A percentile compares a stretch with the other conserved stretches of the same genome.
Evolutionary conservation across 305 asterid species (phyloP).

Genomic region (Salvia sclarea): DNA sequence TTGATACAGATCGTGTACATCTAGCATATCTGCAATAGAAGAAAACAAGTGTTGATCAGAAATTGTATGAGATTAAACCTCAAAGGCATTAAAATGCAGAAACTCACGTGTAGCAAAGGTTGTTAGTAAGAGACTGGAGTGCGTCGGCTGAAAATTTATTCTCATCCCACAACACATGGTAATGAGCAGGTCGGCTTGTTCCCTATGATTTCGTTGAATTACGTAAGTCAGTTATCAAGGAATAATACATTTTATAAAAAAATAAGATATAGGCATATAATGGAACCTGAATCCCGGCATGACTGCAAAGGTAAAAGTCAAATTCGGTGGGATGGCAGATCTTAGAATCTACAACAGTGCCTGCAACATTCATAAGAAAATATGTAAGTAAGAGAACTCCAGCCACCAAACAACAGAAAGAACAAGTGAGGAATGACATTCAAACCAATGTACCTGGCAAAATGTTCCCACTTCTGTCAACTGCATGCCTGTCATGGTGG

Average conservation of each 20-base stretch:
- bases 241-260: not conserved
- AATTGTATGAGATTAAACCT: not conserved
- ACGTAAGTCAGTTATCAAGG: not conserved
- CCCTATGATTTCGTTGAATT: constrained; percentile 47
- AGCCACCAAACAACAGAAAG: not conserved
- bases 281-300: constrained; percentile 91
- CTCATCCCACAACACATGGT: constrained; percentile 91
- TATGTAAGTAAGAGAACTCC: not conserved
- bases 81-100: not conserved
- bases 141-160: constrained; percentile 79
- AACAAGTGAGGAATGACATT: not conserved
- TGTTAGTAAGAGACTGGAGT: constrained; percentile 76
- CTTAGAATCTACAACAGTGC: constrained; percentile 92
- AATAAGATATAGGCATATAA: not conserved
- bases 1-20: constrained; percentile 95
- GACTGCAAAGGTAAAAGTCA: constrained; percentile 96
- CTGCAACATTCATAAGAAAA: constrained; percentile 39
- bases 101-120: constrained; percentile 88
- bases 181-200: constrained; percentile 92
- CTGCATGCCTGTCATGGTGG: constrained; percentile 60
- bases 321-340: constrained; percentile 98
- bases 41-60: constrained; percentile 13
- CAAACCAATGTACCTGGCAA: constrained; percentile 54
- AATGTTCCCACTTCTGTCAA: constrained; percentile 84
- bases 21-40: constrained; percentile 70